Evolutionary conservation across 2,329 filamentous ascomycete genomes (phyloP).

Genomic region (Microcyclospora tardicrescens): DNA sequence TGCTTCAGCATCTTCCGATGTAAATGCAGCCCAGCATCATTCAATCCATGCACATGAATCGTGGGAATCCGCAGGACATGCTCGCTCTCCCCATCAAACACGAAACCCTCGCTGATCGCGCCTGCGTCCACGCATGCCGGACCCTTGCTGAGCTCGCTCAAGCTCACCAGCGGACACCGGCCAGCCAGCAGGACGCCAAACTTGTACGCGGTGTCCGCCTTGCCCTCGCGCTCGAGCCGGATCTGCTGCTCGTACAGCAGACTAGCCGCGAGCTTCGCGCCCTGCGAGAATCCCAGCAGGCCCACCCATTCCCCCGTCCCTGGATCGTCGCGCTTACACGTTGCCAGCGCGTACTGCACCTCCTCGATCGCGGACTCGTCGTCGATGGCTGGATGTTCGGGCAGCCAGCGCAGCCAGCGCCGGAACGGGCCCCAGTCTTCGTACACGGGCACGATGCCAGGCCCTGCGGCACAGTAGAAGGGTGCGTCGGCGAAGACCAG

Average conservation of each 20-base stretch:
- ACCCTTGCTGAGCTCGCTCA: slow-evolving; percentile 30
- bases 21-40: slow-evolving; percentile 45
- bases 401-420: slow-evolving; percentile 50
- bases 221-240: slow-evolving; percentile 27
- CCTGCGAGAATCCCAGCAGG: slow-evolving; percentile 38
- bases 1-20: slow-evolving; percentile 44
- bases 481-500: slow-evolving; percentile 62
- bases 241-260: slow-evolving; percentile 47
- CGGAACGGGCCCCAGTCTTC: slow-evolving; percentile 52
- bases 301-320: slow-evolving; percentile 36
- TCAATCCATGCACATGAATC: slow-evolving; percentile 54
- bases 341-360: slow-evolving; percentile 32
- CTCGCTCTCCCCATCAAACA: slow-evolving; percentile 30
- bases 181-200: slow-evolving; percentile 53
- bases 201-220: slow-evolving; percentile 33
- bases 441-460: slow-evolving; percentile 53
- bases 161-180: slow-evolving; percentile 44
- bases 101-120: slow-evolving; percentile 33
- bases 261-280: slow-evolving; percentile 35
- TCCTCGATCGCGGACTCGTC: slow-evolving; percentile 35
- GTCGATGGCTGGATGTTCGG: slow-evolving; percentile 42
- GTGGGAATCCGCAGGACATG: slow-evolving; percentile 45
- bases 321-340: slow-evolving; percentile 33
- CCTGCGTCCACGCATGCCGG: slow-evolving; percentile 28
- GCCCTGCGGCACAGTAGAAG: slow-evolving; percentile 48